Evolutionary conservation across 2,329 filamentous ascomycete genomes (phyloP).

Genomic region (Claviceps sp.): DNA sequence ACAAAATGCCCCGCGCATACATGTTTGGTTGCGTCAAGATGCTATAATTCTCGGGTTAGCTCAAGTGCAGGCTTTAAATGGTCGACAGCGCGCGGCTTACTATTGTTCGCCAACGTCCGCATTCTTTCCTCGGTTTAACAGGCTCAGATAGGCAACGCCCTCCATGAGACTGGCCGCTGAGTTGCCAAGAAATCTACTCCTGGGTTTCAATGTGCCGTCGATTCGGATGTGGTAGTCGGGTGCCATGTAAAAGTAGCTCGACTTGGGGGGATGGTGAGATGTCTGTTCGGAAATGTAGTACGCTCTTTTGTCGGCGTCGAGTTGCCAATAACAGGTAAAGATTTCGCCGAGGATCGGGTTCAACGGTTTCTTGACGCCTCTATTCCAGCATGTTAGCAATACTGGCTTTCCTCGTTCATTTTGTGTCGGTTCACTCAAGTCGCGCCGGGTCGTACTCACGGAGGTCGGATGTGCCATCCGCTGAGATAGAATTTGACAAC

Average conservation of each 20-base stretch:
- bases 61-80: neutral
- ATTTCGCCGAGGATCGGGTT: conserved; percentile 94
- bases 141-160: conserved; percentile 72
- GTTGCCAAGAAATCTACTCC: conserved; percentile 91
- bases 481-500: conserved; percentile 97
- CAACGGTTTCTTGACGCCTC: conserved; percentile 93
- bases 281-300: conserved; percentile 98
- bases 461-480: conserved; percentile 96
- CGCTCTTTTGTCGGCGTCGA: conserved; percentile 67
- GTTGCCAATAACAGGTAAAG: conserved; percentile 92
- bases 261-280: conserved; percentile 95
- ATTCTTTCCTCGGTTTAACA: conserved; percentile 63
- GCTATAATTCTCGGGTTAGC: conserved; percentile 28
- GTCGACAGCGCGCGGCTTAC: conserved; percentile 39
- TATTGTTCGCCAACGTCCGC: conserved; percentile 66
- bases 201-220: conserved; percentile 86
- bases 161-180: conserved; percentile 98
- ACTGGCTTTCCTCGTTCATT: neutral
- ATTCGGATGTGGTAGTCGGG: conserved; percentile 89
- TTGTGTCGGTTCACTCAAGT: neutral
- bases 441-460: conserved; percentile 42
- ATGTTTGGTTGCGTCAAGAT: conserved; percentile 96
- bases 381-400: conserved; percentile 21
- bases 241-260: conserved; percentile 97
- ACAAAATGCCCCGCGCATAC: conserved; percentile 93